Base-by-base conservation (phyloP, 805 yeast species). In the Wickerhamiella sergipiensis region DNA sequence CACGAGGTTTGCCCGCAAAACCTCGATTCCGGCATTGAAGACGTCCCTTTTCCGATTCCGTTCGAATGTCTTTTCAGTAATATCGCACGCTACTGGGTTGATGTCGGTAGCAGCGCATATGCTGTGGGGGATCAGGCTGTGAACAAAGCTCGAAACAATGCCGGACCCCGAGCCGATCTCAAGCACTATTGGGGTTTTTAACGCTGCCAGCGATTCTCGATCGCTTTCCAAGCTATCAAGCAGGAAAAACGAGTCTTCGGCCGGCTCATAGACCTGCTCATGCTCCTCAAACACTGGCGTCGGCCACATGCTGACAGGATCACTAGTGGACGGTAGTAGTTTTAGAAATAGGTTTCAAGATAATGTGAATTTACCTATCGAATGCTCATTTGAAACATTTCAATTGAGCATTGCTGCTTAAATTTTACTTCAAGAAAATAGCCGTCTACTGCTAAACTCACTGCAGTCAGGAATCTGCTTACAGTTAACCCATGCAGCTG, bases 161-260 rank as follows among this genome's bases (percentile, higher is more conserved):
- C 98, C 98, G 1, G 96, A 81, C 0, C 98, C 98, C 2, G 89
- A 77, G 0, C 98, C 98, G 6, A 92, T 73, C 60, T 92, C 98
- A 8, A 82, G 73, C 0, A 85, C 81, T 0, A 85, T 43, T 0
- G 92, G 85, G 3, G 43, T 31, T 1, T 48, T 49, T 18, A 53
- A 52, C 2, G 31, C 15, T 1, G 43, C 24, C 10, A 81, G 60
- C 38, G 57, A 71, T 1, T 54, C 58, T 45, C 62, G 64, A 48
- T 85, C 83, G 42, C 70, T 64, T 60, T 92, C 97, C 46, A 92
- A 71, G 15, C 83, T 72, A 63, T 92, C 98, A 44, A 92, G 66
- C 9, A 92, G 70, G 9, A 90, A 76, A 61, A 83, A 92, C 7
- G 95, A 78, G 68, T 92, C 98, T 60, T 92, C 98, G 0, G 95